phyloP scores from a whole-genome alignment of 352 stramenopile species.

The Phytopythium litorale region DNA sequence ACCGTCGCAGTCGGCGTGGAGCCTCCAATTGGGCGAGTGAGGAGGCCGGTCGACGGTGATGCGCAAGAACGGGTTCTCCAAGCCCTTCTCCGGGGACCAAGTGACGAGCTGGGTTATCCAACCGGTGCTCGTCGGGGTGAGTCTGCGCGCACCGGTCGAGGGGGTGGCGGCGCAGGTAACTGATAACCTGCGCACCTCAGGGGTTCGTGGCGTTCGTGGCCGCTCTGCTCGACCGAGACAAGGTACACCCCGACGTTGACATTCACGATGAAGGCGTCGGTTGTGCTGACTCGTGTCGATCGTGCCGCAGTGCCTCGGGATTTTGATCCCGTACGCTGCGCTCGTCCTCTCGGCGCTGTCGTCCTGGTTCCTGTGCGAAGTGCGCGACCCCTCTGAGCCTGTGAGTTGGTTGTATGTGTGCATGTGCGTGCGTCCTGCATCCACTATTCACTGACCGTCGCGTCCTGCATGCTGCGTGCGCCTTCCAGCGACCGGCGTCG shows the following conservation, averaged over 20 bases:
- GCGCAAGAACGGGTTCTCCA: constrained; percentile 71
- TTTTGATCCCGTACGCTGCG: constrained; percentile 60
- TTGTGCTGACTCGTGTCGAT: background rate
- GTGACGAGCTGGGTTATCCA: constrained; percentile 77
- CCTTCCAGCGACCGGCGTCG: constrained; percentile 27
- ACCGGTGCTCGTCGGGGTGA: constrained; percentile 61
- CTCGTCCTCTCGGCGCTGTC: constrained; percentile 51
- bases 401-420: constrained; percentile 17
- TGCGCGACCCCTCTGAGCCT: constrained; percentile 47
- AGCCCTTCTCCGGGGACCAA: constrained; percentile 76
- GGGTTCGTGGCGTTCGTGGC: constrained; percentile 65
- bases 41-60: constrained; percentile 9
- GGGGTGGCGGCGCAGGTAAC: background rate
- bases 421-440: background rate
- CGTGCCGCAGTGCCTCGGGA: constrained; percentile 38
- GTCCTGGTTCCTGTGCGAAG: constrained; percentile 72
- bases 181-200: constrained; percentile 13
- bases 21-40: background rate
- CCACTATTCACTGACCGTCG: background rate
- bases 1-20: background rate
- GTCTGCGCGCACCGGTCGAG: background rate
- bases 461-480: background rate
- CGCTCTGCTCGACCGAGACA: constrained; percentile 45
- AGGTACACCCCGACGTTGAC: constrained; percentile 18
- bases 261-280: too few species aligned